These are phyloP conservation scores for Achaetomiella virescens DNA, from an alignment of 495 filamentous ascomycete genomes.

Conservation along the genomic window DNA sequence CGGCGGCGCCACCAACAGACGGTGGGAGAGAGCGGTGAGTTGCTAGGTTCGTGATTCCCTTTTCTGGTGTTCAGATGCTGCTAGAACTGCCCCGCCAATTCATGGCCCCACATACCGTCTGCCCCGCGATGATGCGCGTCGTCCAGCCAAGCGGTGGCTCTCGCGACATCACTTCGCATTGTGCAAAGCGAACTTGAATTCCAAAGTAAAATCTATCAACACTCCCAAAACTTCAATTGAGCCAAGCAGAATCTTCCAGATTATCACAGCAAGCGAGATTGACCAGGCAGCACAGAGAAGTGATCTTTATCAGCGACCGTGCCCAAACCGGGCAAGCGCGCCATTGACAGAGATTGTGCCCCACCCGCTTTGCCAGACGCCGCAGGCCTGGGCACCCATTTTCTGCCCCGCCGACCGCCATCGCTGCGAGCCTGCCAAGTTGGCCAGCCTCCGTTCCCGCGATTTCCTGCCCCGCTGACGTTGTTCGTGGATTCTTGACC, in stretches of 20 bases:
- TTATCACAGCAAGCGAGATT: neutral
- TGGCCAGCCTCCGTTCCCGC: constrained; percentile 4
- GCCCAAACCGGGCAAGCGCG: neutral
- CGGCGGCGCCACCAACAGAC: too few relatives aligned
- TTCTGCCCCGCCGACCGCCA: constrained; percentile 7
- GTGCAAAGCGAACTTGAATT: neutral
- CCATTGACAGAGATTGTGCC: neutral
- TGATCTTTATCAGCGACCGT: neutral
- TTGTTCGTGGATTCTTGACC: constrained; percentile 2
- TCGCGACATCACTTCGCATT: too few relatives aligned
- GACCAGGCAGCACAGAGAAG: neutral
- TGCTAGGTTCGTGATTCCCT: too few relatives aligned
- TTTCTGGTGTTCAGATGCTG: neutral
- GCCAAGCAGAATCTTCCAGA: neutral
- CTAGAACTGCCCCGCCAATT: constrained; percentile 1
- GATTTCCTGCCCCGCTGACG: constrained; percentile 10
- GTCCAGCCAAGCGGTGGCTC: neutral
- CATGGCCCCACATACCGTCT: neutral
- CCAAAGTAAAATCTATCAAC: neutral
- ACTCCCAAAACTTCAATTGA: neutral
- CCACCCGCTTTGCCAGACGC: neutral
- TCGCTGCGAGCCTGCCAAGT: constrained; percentile 14
- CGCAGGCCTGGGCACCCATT: constrained; percentile 1
- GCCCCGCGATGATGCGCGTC: neutral
- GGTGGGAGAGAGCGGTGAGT: neutral